Conservation (phyloP, 2,329 filamentous ascomycete genomes). For the Clonostachys chloroleuca region DNA sequence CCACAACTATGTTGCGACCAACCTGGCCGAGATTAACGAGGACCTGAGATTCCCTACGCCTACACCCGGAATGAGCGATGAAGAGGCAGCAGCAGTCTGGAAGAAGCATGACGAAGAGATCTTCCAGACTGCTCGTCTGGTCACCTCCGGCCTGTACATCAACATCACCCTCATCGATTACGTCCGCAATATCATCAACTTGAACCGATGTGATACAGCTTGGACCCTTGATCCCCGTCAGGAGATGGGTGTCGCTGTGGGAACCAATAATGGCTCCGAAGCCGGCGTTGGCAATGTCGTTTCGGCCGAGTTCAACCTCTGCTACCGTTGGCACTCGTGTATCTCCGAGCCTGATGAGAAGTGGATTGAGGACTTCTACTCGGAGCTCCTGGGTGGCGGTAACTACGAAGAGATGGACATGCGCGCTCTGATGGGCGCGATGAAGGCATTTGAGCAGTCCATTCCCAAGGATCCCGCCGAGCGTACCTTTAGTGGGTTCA, state of each 20-base stretch:
- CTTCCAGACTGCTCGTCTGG: slow-evolving; percentile 74
- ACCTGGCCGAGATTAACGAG: slow-evolving; percentile 84
- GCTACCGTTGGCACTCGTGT: slow-evolving; percentile 83
- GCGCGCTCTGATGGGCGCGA: slow-evolving; percentile 55
- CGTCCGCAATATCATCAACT: slow-evolving; percentile 70
- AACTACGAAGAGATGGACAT: slow-evolving; percentile 52
- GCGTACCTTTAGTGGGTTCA: slow-evolving; percentile 63
- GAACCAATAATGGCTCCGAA: slow-evolving; percentile 54
- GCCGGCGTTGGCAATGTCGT: slow-evolving; percentile 77
- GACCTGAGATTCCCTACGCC: slow-evolving; percentile 72
- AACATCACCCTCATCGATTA: slow-evolving; percentile 78
- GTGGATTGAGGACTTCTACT: slow-evolving; percentile 72
- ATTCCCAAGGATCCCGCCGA: slow-evolving; percentile 64
- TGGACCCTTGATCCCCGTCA: slow-evolving; percentile 79
- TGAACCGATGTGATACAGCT: slow-evolving; percentile 55
- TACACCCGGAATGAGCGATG: slow-evolving; percentile 35
- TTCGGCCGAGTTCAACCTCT: slow-evolving; percentile 84
- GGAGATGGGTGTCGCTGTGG: slow-evolving; percentile 54
- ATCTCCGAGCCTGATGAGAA: slow-evolving; percentile 71
- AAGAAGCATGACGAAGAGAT: slow-evolving; percentile 72
- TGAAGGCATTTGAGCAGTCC: slow-evolving; percentile 57
- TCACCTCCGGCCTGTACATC: slow-evolving; percentile 72
- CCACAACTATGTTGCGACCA: slow-evolving; percentile 80
- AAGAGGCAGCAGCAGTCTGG: slow-evolving; percentile 48
- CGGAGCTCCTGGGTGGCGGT: slow-evolving; percentile 49